phyloP scores from a whole-genome alignment of 2,329 filamentous ascomycete species.

The Thielaviopsis punctulata region DNA sequence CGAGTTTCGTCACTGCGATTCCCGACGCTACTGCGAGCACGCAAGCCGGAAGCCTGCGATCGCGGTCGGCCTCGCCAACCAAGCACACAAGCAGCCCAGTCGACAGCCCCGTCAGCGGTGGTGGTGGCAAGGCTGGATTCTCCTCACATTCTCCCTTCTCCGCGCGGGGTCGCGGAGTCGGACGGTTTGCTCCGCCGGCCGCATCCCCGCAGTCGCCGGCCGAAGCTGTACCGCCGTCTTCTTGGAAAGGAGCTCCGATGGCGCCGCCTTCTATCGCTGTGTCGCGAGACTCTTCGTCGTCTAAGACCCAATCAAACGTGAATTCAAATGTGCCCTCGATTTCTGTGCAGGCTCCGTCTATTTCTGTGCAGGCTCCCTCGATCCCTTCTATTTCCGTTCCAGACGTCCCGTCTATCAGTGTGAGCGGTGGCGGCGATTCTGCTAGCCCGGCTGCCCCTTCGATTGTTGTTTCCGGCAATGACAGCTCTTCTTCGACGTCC shows the following conservation, averaged over 20 bases:
- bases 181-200: background rate
- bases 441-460: slow-evolving; percentile 18
- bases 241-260: slow-evolving; percentile 15
- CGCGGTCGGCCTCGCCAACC: background rate
- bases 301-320: slow-evolving; percentile 3
- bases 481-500: slow-evolving; percentile 15
- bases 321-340: background rate
- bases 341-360: slow-evolving; percentile 5
- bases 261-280: slow-evolving; percentile 37
- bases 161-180: background rate
- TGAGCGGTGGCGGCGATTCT: slow-evolving; percentile 21
- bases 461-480: slow-evolving; percentile 29
- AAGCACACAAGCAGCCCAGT: background rate
- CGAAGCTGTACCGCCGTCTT: background rate
- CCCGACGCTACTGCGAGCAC: background rate
- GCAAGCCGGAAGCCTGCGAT: background rate
- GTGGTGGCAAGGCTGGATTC: background rate
- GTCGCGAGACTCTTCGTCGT: slow-evolving; percentile 28
- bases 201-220: background rate
- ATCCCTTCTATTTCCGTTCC: slow-evolving; percentile 28
- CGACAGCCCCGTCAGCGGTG: no score
- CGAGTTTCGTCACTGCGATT: slow-evolving; percentile 2
- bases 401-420: slow-evolving; percentile 25
- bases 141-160: background rate
- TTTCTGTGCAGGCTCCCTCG: slow-evolving; percentile 15